A percentile compares a stretch with the other conserved stretches of the same genome.
phyloP scores from a whole-genome alignment of 768 basidiomycete species.

The Lactifluus rugatus region DNA sequence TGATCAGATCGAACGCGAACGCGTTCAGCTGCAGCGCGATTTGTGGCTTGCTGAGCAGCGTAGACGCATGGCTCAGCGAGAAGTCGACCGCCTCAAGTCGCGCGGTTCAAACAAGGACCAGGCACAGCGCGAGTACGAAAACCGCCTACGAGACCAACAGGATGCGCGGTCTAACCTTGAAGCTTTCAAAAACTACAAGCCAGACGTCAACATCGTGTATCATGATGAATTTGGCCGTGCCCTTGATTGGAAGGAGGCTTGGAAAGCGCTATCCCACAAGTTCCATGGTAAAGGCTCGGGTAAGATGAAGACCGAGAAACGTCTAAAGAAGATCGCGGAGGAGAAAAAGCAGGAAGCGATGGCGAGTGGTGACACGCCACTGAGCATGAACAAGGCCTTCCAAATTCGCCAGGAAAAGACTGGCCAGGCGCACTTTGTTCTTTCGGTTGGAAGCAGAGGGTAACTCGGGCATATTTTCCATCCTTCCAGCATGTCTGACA shows the following conservation, averaged over 20 bases:
- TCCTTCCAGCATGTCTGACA: slow-evolving; percentile 11
- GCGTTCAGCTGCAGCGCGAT: slow-evolving; percentile 74
- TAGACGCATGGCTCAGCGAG: slow-evolving; percentile 62
- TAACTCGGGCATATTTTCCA: slow-evolving; percentile 30
- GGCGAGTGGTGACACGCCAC: slow-evolving; percentile 90
- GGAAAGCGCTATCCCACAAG: slow-evolving; percentile 95
- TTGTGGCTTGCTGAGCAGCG: slow-evolving; percentile 86
- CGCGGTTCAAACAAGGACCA: slow-evolving; percentile 85
- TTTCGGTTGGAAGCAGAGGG: slow-evolving; percentile 92
- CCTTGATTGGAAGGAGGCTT: slow-evolving; percentile 90
- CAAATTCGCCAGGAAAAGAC: slow-evolving; percentile 87
- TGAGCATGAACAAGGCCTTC: slow-evolving; percentile 93
- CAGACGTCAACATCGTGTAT: slow-evolving; percentile 92
- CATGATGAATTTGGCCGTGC: slow-evolving; percentile 90
- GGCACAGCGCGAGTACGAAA: slow-evolving; percentile 90
- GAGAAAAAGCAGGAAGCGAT: slow-evolving; percentile 92
- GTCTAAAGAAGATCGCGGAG: slow-evolving; percentile 93
- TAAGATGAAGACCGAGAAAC: slow-evolving; percentile 94
- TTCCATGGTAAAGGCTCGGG: slow-evolving; percentile 98
- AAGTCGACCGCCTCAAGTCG: slow-evolving; percentile 65
- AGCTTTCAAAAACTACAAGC: slow-evolving; percentile 88
- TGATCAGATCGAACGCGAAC: slow-evolving; percentile 69
- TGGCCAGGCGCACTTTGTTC: slow-evolving; percentile 92
- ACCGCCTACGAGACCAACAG: slow-evolving; percentile 82
- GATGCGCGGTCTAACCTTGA: slow-evolving; percentile 78